These are phyloP conservation scores for Pyrenopolyporus hunteri DNA, from an alignment of 495 filamentous ascomycete genomes.

Conservation along the genomic window DNA sequence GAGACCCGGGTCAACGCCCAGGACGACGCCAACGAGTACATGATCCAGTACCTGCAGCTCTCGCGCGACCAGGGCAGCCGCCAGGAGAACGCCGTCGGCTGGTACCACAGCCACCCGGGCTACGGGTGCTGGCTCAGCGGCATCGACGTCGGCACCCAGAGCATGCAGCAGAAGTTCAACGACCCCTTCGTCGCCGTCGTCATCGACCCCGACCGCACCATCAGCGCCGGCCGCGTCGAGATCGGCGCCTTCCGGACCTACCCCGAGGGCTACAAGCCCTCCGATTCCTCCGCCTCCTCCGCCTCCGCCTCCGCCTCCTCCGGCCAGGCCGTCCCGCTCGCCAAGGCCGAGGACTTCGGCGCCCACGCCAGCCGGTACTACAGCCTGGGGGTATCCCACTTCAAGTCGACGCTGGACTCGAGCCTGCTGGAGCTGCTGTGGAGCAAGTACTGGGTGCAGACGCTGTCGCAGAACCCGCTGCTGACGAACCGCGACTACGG, in stretches of 20 bases:
- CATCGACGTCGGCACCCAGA: slow-evolving; percentile 91
- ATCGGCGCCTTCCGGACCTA: slow-evolving; percentile 97
- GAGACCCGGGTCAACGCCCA: slow-evolving; percentile 97
- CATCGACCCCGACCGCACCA: slow-evolving; percentile 95
- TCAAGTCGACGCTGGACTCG: slow-evolving; percentile 87
- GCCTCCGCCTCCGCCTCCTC: slow-evolving; percentile 54
- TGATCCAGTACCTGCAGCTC: slow-evolving; percentile 79
- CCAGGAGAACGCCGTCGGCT: slow-evolving; percentile 90
- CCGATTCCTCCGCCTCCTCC: slow-evolving; percentile 45
- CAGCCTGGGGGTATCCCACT: slow-evolving; percentile 86
- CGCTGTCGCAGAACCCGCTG: slow-evolving; percentile 92
- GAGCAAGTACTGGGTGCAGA: slow-evolving; percentile 99
- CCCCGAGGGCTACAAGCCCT: slow-evolving; percentile 71
- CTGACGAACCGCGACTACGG: slow-evolving; percentile 92
- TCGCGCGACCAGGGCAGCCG: slow-evolving; percentile 74
- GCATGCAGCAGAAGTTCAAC: slow-evolving; percentile 76
- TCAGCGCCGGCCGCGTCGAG: slow-evolving; percentile 93
- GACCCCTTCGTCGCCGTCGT: slow-evolving; percentile 97
- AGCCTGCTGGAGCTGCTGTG: slow-evolving; percentile 86
- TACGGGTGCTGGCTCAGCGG: slow-evolving; percentile 99
- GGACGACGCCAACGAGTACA: slow-evolving; percentile 95
- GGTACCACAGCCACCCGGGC: slow-evolving; percentile 98
- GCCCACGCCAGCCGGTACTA: slow-evolving; percentile 92
- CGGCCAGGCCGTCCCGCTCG: slow-evolving; percentile 78
- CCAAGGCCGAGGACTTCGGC: slow-evolving; percentile 95